Conservation (phyloP, 2,329 filamentous ascomycete genomes). For the Elsinoe perseae region DNA sequence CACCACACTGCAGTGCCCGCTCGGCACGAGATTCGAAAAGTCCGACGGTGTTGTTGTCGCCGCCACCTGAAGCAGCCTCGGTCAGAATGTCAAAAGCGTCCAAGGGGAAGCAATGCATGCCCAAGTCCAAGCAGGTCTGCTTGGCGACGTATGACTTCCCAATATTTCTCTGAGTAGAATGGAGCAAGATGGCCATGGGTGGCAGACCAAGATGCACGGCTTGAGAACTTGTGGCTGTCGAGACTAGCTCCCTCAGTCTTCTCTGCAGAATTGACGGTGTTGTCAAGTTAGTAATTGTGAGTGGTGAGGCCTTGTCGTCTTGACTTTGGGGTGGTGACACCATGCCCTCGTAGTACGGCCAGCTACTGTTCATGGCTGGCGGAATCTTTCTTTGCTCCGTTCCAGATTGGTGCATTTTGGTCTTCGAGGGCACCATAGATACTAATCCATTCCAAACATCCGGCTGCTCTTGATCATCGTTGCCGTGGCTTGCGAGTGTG, state of each 20-base stretch:
- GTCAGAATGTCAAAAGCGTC: conserved; percentile 91
- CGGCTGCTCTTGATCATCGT: conserved; percentile 45
- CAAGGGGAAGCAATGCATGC: conserved; percentile 79
- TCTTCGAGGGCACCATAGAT: conserved; percentile 75
- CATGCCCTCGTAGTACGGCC: conserved; percentile 83
- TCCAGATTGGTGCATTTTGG: conserved; percentile 85
- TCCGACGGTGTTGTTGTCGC: conserved; percentile 89
- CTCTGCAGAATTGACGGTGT: conserved; percentile 43
- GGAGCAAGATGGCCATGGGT: conserved; percentile 77
- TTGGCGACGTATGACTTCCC: conserved; percentile 77
- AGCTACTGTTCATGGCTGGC: conserved; percentile 64
- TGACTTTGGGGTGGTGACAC: conserved; percentile 50
- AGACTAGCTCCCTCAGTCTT: conserved; percentile 73
- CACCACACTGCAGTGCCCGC: conserved; percentile 77
- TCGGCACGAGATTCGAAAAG: conserved; percentile 82
- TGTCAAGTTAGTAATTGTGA: conserved; percentile 30
- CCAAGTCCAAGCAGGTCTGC: conserved; percentile 77
- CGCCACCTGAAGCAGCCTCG: conserved; percentile 78
- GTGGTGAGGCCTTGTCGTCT: conserved; percentile 49
- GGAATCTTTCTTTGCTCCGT: conserved; percentile 77
- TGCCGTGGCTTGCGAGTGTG: conserved; percentile 51
- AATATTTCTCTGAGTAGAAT: conserved; percentile 86
- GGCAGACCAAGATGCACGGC: conserved; percentile 83
- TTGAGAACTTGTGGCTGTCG: conserved; percentile 78
- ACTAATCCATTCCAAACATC: conserved; percentile 80